Evolutionary conservation across 1,139 yeast species (phyloP).

Genomic region (Nakaseomyces bracarensis): DNA sequence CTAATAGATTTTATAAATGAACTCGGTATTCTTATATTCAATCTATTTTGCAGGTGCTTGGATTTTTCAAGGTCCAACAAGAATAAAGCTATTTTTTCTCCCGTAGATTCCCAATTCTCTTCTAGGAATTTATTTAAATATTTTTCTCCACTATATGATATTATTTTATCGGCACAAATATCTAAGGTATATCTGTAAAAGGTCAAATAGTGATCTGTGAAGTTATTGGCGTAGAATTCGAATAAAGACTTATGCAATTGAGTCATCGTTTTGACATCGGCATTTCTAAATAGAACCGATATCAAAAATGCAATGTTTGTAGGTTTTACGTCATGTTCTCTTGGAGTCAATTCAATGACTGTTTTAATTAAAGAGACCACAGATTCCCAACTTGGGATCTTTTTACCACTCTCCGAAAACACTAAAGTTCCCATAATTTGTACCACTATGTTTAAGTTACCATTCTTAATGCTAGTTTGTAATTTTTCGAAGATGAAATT

Average conservation of each 20-base stretch:
- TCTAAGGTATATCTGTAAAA: slow-evolving; percentile 44
- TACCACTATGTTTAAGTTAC: slow-evolving; percentile 15
- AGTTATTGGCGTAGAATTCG: slow-evolving; percentile 32
- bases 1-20: slow-evolving; percentile 14
- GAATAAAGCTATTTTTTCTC: slow-evolving; percentile 41
- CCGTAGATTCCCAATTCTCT: slow-evolving; percentile 31
- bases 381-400: slow-evolving; percentile 38
- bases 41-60: slow-evolving; percentile 10
- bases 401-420: slow-evolving; percentile 64
- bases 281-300: slow-evolving; percentile 49
- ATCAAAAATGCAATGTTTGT: slow-evolving; percentile 33
- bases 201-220: slow-evolving; percentile 37
- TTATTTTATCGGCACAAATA: slow-evolving; percentile 39
- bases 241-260: slow-evolving; percentile 41
- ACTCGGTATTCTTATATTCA: slow-evolving; percentile 18
- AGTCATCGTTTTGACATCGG: slow-evolving; percentile 44
- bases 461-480: slow-evolving; percentile 19
- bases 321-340: slow-evolving; percentile 18
- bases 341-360: slow-evolving; percentile 11
- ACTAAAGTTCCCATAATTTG: slow-evolving; percentile 38
- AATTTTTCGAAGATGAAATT: not conserved
- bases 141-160: slow-evolving; percentile 39
- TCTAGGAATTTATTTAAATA: slow-evolving; percentile 46
- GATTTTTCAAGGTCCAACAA: slow-evolving; percentile 34
- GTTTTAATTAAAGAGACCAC: slow-evolving; percentile 16